phyloP scores from a whole-genome alignment of 345 rosid genomes.

The Carallia pectinifolia region DNA sequence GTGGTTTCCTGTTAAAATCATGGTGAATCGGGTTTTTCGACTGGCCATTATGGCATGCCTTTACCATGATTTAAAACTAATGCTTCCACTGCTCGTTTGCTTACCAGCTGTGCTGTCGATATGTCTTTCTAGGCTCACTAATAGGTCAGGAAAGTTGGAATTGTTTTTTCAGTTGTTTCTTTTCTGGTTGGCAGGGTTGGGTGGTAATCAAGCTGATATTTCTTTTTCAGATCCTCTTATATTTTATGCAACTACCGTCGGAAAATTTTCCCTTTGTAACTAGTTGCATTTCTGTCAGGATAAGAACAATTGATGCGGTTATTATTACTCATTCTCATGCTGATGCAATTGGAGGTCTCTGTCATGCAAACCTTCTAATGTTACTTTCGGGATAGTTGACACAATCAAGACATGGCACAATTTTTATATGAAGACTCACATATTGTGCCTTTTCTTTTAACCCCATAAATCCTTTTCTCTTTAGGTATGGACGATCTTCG shows the following conservation, averaged over 20 bases:
- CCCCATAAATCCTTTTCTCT: slow-evolving; percentile 2
- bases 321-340: slow-evolving; percentile 98
- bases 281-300: slow-evolving; percentile 71
- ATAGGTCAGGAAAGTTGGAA: not conserved
- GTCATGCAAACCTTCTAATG: slow-evolving; percentile 43
- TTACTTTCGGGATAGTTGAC: slow-evolving; percentile 16
- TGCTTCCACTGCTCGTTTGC: not conserved
- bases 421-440: slow-evolving; percentile 1
- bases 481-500: slow-evolving; percentile 95
- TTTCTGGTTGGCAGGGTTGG: not conserved
- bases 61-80: not conserved
- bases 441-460: slow-evolving; percentile 7
- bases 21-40: too few species aligned
- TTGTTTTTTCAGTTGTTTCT: too few species aligned
- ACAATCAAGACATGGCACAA: slow-evolving; percentile 13
- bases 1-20: too few species aligned
- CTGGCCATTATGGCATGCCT: too few species aligned
- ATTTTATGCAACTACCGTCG: slow-evolving; percentile 16
- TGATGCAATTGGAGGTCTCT: slow-evolving; percentile 98
- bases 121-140: not conserved
- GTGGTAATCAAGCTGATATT: not conserved
- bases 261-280: slow-evolving; percentile 35
- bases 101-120: not conserved
- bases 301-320: slow-evolving; percentile 98
- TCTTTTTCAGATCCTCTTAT: slow-evolving; percentile 20